Evolutionary conservation across 768 basidiomycete species (phyloP), one percentile per base, ranked within the genome.

Genomic region (Psilocybe tampanensis): DNA sequence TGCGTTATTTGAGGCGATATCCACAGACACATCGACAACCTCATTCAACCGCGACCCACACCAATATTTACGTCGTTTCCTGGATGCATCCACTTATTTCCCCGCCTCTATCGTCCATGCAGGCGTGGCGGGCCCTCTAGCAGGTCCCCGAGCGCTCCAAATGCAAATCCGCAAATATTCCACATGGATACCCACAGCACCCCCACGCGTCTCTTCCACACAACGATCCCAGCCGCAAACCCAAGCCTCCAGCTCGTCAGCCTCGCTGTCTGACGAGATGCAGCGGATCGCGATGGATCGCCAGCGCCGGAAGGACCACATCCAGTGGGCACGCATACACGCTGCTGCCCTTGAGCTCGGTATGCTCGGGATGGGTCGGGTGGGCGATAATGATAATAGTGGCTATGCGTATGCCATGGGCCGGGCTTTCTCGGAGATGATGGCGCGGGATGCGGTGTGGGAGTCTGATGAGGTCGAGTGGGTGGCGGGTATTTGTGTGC

Each of bases 261-360:
- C 54, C 54, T 59, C 58, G 21, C 71, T 85, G 47, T 73, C 78
- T 7, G 84, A 84, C 61, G 84, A 86, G 64, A 82, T 87, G 80
- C 83, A 86, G 54, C 77, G 85, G 17, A 85, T 86, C 53, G 84
- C 83, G 19, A 69, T 64, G 21, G 86, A 87, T 52, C 74, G 86
- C 43, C 84, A 85, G 60, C 74, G 84, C 3, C 76, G 84, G 54
- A 86, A 85, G 53, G 85, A 86, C 53, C 79, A 87, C 58, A 82
- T 87, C 0, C 82, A 85, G 51, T 87, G 86, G 86, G 86, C 86
- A 0, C 80, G 83, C 33, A 82, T 87, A 12, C 86, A 87, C 60
- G 86, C 83, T 0, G 81, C 85, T 3, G 84, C 85, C 8, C 75
- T 87, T 42, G 85, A 87, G 60, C 75, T 86, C 1, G 81, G 82